Conservation (phyloP, 768 basidiomycete species). For the Gymnopilus dilepis region DNA sequence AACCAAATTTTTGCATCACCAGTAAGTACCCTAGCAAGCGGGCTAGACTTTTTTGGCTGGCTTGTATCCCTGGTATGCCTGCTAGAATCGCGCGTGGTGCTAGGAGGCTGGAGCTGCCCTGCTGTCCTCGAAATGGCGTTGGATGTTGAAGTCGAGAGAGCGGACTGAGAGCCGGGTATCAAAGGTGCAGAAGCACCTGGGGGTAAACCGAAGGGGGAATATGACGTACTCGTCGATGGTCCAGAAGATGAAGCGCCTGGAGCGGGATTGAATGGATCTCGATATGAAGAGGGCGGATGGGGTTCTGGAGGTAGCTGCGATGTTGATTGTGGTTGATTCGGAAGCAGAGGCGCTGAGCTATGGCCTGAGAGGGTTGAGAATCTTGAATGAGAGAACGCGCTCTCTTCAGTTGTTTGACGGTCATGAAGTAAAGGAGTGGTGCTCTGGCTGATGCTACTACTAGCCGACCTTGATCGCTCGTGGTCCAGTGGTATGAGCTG, state of each 20-base stretch:
- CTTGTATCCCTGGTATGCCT: not conserved
- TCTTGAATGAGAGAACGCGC: not conserved
- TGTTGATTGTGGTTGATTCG: not conserved
- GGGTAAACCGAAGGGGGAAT: constrained; percentile 14
- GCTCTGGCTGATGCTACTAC: not conserved
- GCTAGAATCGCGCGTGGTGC: not conserved
- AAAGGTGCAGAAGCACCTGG: constrained; percentile 21
- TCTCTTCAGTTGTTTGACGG: constrained; percentile 15
- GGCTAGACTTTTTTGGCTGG: constrained; percentile 31
- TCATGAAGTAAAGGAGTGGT: constrained; percentile 4
- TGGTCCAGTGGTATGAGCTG: not conserved
- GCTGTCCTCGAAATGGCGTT: not conserved
- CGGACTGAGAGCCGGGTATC: constrained; percentile 16
- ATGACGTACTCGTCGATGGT: constrained; percentile 1
- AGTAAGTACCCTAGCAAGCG: constrained; percentile 23
- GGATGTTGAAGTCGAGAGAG: not conserved
- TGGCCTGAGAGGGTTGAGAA: constrained; percentile 9
- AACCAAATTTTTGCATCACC: constrained; percentile 24
- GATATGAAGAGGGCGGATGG: not conserved
- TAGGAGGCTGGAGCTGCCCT: not conserved
- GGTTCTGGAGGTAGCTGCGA: not conserved
- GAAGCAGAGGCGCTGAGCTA: not conserved
- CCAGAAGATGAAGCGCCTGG: constrained; percentile 3
- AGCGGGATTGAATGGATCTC: constrained; percentile 16
- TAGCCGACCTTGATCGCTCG: constrained; percentile 1